Percentiles rank a stretch among this genome's conserved stretches.
phyloP scores from a whole-genome alignment of 2,329 filamentous ascomycete genomes.

The Diaporthe aspalathi region DNA sequence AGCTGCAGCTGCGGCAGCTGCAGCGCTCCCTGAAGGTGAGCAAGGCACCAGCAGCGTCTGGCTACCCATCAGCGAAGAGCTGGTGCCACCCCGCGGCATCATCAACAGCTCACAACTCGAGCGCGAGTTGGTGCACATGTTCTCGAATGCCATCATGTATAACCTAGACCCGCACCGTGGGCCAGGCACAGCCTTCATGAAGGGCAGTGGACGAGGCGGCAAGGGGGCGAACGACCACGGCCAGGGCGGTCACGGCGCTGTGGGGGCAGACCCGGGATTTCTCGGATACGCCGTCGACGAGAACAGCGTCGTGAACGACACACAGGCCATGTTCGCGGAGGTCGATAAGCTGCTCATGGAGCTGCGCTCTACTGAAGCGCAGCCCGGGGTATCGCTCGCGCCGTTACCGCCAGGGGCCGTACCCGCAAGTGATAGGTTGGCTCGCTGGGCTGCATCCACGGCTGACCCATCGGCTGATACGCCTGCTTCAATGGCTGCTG shows the following conservation, averaged over 20 bases:
- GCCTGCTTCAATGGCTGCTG: constrained; percentile 34
- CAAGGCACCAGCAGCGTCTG: constrained; percentile 67
- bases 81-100: constrained; percentile 87
- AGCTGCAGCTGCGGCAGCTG: constrained; percentile 70
- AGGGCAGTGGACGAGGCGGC: constrained; percentile 50
- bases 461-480: constrained; percentile 31
- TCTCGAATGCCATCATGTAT: constrained; percentile 98
- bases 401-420: constrained; percentile 43
- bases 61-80: constrained; percentile 78
- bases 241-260: constrained; percentile 37
- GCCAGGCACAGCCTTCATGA: constrained; percentile 71
- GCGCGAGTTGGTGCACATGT: constrained; percentile 94
- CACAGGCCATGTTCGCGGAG: constrained; percentile 88
- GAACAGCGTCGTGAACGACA: constrained; percentile 88
- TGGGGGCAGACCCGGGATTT: constrained; percentile 57
- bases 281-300: constrained; percentile 78
- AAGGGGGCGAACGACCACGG: constrained; percentile 51
- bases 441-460: constrained; percentile 34
- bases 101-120: constrained; percentile 94
- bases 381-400: constrained; percentile 54
- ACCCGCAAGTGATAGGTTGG: constrained; percentile 38
- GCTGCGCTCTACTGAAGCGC: constrained; percentile 79
- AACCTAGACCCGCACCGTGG: constrained; percentile 84
- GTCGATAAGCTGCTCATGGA: constrained; percentile 83
- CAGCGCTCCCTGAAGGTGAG: constrained; percentile 70